Base-by-base conservation (phyloP, 2,329 filamentous ascomycete genomes). In the Aspergillus spinulosporus region DNA sequence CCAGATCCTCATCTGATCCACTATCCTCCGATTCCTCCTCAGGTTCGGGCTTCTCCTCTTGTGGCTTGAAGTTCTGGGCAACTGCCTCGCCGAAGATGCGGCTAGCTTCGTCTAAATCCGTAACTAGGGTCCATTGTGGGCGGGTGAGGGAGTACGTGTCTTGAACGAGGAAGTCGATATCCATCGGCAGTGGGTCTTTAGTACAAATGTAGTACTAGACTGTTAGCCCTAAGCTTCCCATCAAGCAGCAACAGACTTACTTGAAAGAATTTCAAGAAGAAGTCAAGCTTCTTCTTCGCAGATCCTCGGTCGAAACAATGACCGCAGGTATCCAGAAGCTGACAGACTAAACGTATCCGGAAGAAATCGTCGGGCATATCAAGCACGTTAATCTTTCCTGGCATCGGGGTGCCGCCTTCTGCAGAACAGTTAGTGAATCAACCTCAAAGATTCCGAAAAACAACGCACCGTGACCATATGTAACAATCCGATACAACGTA, bases 311-410 rank as follows among this genome's bases (percentile, higher is more conserved):
- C 94, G 67, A 97, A 99, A 77, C 93, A 99, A 73, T 95, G 88
- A 53, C 95, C 94, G 64, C 93, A 97, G 0, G 92, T 97, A 74
- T 99, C 95, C 3, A 99, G 82, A 48, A 99, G 81, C 11, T 88
- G 95, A 62, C 92, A 89, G 31, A 95, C 87, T 36, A 99, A 81
- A 9, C 94, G 90, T 68, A 97, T 92, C 51, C 94, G 89, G 75
- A 99, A 99, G 75, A 89, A 97, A 68, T 99, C 95, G 70, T 97
- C 94, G 0, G 92, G 90, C 59, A 90, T 79, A 71, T 99, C 94
- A 54, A 97, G 83, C 0, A 84, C 81, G 64, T 89, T 96, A 56
- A 89, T 78, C 48, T 84, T 84, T 28, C 90, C 92, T 14, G 90
- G 90, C 29, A 89, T 80, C 1, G 93, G 93, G 43, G 89, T 90